Conservation (phyloP, 2,329 filamentous ascomycete species). For the Blastomyces gilchristii region DNA sequence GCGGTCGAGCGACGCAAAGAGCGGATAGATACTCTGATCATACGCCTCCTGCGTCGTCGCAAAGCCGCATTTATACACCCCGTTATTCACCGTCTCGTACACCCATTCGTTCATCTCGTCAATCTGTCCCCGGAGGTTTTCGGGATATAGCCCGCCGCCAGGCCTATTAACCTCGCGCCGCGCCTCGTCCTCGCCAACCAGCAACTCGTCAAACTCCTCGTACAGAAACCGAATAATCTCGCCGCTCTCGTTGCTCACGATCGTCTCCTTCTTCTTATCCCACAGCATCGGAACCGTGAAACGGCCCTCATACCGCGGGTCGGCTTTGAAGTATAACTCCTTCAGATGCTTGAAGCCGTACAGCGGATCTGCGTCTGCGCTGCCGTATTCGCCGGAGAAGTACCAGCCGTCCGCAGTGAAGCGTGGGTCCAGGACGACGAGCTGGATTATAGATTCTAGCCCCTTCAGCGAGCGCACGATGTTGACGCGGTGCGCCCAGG, state of each 20-base stretch:
- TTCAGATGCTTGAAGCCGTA: conserved; percentile 61
- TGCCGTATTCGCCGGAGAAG: conserved; percentile 55
- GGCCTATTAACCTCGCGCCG: conserved; percentile 43
- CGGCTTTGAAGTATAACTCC: conserved; percentile 62
- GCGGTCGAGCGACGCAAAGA: conserved; percentile 65
- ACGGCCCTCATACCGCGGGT: conserved; percentile 58
- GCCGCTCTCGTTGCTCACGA: conserved; percentile 79
- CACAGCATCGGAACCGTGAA: conserved; percentile 78
- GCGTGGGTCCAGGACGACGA: conserved; percentile 35
- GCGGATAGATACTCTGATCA: conserved; percentile 53
- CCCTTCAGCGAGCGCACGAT: conserved; percentile 43
- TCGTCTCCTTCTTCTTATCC: conserved; percentile 62
- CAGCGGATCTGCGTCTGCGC: conserved; percentile 54
- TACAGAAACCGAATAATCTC: conserved; percentile 83
- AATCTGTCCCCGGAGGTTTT: conserved; percentile 51
- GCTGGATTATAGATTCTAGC: conserved; percentile 40
- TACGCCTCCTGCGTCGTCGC: conserved; percentile 69
- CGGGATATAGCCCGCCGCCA: conserved; percentile 54
- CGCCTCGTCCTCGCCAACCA: conserved; percentile 39
- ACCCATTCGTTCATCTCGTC: conserved; percentile 69
- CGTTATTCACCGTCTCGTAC: conserved; percentile 51
- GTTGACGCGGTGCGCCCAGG: conserved; percentile 49
- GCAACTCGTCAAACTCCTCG: conserved; percentile 59
- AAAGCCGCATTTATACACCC: conserved; percentile 56
- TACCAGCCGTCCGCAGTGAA: conserved; percentile 54